Conservation (phyloP, 768 basidiomycete species). For the Cubamyces lactineus region DNA sequence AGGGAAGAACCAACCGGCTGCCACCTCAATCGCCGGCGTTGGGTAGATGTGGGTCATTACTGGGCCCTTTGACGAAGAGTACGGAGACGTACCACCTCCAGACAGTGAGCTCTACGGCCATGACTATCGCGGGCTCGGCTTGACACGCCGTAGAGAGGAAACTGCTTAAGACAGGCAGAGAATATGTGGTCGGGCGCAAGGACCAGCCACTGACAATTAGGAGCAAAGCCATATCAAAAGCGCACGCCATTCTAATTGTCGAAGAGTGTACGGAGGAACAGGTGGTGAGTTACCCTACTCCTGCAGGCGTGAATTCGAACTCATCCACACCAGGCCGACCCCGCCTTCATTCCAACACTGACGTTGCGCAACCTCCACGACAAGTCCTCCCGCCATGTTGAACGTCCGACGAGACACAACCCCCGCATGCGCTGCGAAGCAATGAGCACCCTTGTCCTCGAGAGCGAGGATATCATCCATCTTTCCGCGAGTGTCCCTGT, state of each 20-base stretch:
- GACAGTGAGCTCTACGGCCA: conserved; percentile 8
- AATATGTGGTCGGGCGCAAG: conserved; percentile 62
- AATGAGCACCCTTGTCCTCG: conserved; percentile 45
- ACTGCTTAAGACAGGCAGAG: conserved; percentile 61
- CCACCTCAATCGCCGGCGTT: not conserved
- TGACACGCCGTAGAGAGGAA: conserved; percentile 46
- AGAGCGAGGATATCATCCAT: conserved; percentile 56
- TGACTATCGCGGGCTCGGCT: not conserved
- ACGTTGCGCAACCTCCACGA: conserved; percentile 10
- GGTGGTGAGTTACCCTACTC: conserved; percentile 48
- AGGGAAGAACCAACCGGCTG: too few species aligned
- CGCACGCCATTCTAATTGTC: conserved; percentile 62
- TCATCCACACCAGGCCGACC: conserved; percentile 49
- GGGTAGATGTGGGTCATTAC: conserved; percentile 28
- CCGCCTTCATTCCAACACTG: conserved; percentile 46
- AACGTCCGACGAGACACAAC: conserved; percentile 9
- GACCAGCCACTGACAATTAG: conserved; percentile 53
- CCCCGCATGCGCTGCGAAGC: conserved; percentile 44
- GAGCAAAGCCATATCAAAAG: conserved; percentile 65
- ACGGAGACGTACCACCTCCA: conserved; percentile 11
- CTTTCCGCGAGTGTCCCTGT: conserved; percentile 48
- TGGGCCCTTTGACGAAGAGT: conserved; percentile 27
- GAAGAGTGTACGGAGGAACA: conserved; percentile 54
- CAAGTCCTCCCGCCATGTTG: not conserved
- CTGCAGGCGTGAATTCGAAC: not conserved